These are phyloP conservation scores for Starmera stellimalicola DNA, from an alignment of 1,139 yeast genomes.

Conservation along the genomic window DNA sequence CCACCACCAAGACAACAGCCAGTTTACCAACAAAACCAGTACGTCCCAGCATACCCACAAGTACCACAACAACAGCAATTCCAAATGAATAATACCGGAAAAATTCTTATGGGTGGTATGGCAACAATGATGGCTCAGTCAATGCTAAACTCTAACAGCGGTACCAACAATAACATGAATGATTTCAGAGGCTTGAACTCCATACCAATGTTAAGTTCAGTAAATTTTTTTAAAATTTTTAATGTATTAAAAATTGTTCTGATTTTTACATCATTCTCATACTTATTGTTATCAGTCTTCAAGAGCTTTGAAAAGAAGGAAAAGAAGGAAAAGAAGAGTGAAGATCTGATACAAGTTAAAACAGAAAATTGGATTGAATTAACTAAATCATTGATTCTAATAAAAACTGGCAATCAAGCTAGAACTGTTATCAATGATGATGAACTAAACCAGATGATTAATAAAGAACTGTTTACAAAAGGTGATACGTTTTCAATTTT, in stretches of 20 bases:
- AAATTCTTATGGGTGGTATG: constrained; percentile 24
- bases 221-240: constrained; percentile 18
- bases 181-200: constrained; percentile 24
- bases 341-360: constrained; percentile 1
- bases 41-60: background rate
- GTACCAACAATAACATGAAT: too few relatives aligned
- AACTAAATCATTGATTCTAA: constrained; percentile 15
- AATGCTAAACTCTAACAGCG: constrained; percentile 17
- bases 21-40: constrained; percentile 3
- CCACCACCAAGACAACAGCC: constrained; percentile 5
- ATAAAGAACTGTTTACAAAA: constrained; percentile 6
- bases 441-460: constrained; percentile 9
- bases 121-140: constrained; percentile 22
- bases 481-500: constrained; percentile 2
- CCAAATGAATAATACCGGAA: constrained; percentile 21
- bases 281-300: constrained; percentile 11
- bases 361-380: constrained; percentile 15
- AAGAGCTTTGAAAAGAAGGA: constrained; percentile 2
- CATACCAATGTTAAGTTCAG: constrained; percentile 23
- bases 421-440: constrained; percentile 6
- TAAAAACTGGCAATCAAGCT: constrained; percentile 11
- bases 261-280: constrained; percentile 13
- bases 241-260: constrained; percentile 14
- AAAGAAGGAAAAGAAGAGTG: constrained; percentile 1
- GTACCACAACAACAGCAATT: constrained; percentile 9